Evolutionary conservation across 768 basidiomycete genomes (phyloP), one percentile per base, ranked within the genome.

Genomic region (Panaeolus cyanescens): DNA sequence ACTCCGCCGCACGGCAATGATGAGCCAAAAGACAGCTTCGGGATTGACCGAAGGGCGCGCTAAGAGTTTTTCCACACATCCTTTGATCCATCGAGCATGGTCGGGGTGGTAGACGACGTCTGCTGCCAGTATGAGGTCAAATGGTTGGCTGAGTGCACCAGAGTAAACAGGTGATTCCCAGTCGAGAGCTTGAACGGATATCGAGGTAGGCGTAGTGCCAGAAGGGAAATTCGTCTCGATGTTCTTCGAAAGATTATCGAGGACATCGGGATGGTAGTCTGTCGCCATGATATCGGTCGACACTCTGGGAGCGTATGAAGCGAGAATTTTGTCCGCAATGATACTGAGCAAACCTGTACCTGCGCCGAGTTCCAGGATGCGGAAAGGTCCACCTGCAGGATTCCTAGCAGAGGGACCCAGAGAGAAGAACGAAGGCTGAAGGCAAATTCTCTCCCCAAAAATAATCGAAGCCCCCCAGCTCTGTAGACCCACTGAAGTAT

Each of bases 331-430:
- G 1, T 85, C 83, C 1, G 80, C 76, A 10, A 84, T 79, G 63
- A 95, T 88, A 64, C 91, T 91, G n/a, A 94, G 80, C 58, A 94
- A 75, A 4, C 93, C 93, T 0, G 93, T 95, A 3, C 93, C 93
- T 0, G 91, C 90, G 5, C 93, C 92, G n/a, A 95, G 81, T 72
- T 95, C 92, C 40, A 95, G 80, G 12, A 94, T 68, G 2, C 85
- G 76, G 1, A 84, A 58, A 7, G 75, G 63, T 55, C 37, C 56
- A 10, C 28, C 25, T 56, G 32, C 33, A 10, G 22, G 34, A 10
- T 58, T 32, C 31, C 32, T 12, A 56, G 53, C 12, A 57, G 58
- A 22, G 42, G 68, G 65, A 4, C 28, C 42, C 22, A 65, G 22
- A n/a, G 63, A 64, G 22, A 55, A 83, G 64, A 12, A 75, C 76